Evolutionary conservation across 257 asterid genomes (phyloP).

Genomic region (Solanum verrucosum): DNA sequence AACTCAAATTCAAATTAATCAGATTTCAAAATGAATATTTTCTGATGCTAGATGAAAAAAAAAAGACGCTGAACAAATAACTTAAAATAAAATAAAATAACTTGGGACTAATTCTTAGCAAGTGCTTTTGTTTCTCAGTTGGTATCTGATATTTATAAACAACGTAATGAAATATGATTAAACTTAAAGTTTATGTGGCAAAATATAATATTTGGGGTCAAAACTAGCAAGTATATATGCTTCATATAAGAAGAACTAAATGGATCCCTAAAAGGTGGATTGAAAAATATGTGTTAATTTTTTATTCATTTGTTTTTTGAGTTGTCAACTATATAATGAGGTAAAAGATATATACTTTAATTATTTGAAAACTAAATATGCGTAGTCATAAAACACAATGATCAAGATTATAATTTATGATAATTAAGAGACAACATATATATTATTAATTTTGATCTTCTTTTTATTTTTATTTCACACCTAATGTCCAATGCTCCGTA

Average conservation of each 20-base stretch:
- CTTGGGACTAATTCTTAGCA: not conserved
- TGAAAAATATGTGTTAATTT: not conserved
- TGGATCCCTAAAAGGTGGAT: not conserved
- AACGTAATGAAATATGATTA: too few relatives aligned
- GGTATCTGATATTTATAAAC: too few relatives aligned
- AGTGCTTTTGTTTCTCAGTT: not conserved
- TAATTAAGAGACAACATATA: not conserved
- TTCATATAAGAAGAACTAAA: not conserved
- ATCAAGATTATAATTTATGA: not conserved
- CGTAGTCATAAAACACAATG: not conserved
- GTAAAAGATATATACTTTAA: not conserved
- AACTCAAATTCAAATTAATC: not conserved
- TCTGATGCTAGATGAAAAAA: accelerated
- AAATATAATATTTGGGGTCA: not conserved
- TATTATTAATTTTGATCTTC: not conserved
- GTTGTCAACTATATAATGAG: not conserved
- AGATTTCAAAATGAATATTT: not conserved
- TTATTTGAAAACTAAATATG: not conserved
- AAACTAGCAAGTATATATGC: not conserved
- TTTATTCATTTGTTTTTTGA: not conserved
- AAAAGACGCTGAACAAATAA: accelerated
- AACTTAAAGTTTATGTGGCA: not conserved
- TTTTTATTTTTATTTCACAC: not conserved
- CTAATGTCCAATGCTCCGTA: accelerated
- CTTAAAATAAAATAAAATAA: not conserved